A percentile compares a stretch with the other conserved stretches of the same genome.
phyloP scores from a whole-genome alignment of 352 stramenopile genomes.

The Phytophthora pinifolia region DNA sequence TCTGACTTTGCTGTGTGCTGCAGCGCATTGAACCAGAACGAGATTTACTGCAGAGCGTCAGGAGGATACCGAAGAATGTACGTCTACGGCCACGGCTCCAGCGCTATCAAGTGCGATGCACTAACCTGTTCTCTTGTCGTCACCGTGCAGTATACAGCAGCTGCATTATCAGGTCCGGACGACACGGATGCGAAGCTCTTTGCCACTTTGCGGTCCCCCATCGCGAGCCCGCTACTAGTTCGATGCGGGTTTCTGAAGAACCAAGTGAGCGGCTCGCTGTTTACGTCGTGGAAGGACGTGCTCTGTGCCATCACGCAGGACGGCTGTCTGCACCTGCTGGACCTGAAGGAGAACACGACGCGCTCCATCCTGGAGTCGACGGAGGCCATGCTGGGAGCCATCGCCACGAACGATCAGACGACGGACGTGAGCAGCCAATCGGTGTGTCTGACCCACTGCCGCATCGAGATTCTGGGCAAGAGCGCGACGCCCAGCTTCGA shows the following conservation, averaged over 20 bases:
- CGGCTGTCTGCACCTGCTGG: slow-evolving; percentile 68
- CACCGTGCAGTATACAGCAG: slow-evolving; percentile 57
- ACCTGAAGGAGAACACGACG: slow-evolving; percentile 68
- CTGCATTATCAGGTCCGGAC: slow-evolving; percentile 57
- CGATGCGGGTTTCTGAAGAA: slow-evolving; percentile 79
- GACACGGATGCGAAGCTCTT: slow-evolving; percentile 64
- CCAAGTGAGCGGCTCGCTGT: slow-evolving; percentile 70
- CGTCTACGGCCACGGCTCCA: slow-evolving; percentile 11
- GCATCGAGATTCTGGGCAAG: slow-evolving; percentile 77
- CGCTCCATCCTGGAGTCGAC: slow-evolving; percentile 53
- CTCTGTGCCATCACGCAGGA: slow-evolving; percentile 81
- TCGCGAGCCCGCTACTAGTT: slow-evolving; percentile 70
- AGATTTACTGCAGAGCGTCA: slow-evolving; percentile 74
- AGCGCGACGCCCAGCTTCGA: slow-evolving; percentile 68
- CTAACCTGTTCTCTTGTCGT: slow-evolving; percentile 10
- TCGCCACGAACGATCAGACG: slow-evolving; percentile 51
- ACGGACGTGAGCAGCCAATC: slow-evolving; percentile 52
- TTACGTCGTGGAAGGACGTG: slow-evolving; percentile 76
- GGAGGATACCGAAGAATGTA: slow-evolving; percentile 86
- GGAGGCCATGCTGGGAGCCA: slow-evolving; percentile 59
- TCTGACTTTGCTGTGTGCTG: slow-evolving; percentile 3
- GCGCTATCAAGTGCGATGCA: too few species aligned
- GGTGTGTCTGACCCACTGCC: slow-evolving; percentile 64
- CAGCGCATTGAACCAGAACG: slow-evolving; percentile 79
- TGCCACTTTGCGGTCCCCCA: slow-evolving; percentile 56